A percentile compares a stretch with the other conserved stretches of the same genome.
These are phyloP conservation scores for Saksenaea vasiformis DNA, from an alignment of 371 early-diverging fungal genomes.

Conservation along the genomic window DNA sequence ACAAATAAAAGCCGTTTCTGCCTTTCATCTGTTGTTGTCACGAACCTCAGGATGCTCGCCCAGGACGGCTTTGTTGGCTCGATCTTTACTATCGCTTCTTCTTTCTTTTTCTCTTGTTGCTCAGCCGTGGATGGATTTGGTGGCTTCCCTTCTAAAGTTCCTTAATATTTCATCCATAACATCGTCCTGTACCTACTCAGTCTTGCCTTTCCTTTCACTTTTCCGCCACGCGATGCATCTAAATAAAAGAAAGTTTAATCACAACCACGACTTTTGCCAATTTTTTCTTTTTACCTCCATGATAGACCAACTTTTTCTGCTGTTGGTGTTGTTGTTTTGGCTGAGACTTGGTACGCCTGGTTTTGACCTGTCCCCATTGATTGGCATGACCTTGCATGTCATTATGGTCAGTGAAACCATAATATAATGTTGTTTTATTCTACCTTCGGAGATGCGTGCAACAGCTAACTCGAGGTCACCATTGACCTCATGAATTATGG, in stretches of 20 bases:
- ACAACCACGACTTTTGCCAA: background rate
- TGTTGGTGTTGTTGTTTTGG: conserved; percentile 58
- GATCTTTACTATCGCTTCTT: background rate
- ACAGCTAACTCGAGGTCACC: background rate
- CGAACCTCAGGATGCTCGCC: conserved; percentile 81
- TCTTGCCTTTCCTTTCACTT: conserved; percentile 22
- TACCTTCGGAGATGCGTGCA: background rate
- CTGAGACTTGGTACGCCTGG: conserved; percentile 37
- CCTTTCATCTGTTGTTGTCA: background rate
- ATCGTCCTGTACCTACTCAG: conserved; percentile 1
- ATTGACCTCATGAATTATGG: background rate
- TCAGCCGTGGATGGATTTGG: conserved; percentile 11
- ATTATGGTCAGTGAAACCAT: background rate
- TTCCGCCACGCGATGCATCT: conserved; percentile 5
- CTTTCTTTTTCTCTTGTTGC: conserved; percentile 7
- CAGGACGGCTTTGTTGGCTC: conserved; percentile 54
- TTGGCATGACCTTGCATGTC: conserved; percentile 71
- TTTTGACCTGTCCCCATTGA: conserved; percentile 93
- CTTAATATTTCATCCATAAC: background rate
- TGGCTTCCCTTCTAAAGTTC: conserved; percentile 18
- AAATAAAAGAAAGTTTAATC: no score
- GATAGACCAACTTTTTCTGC: conserved; percentile 45
- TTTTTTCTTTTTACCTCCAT: conserved; percentile 17
- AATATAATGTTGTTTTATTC: background rate
- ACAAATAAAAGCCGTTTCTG: background rate